Percentiles rank a stretch among this genome's conserved stretches.
Conservation (phyloP, 2,329 filamentous ascomycete species). For the Teratosphaeria epicoccoides region DNA sequence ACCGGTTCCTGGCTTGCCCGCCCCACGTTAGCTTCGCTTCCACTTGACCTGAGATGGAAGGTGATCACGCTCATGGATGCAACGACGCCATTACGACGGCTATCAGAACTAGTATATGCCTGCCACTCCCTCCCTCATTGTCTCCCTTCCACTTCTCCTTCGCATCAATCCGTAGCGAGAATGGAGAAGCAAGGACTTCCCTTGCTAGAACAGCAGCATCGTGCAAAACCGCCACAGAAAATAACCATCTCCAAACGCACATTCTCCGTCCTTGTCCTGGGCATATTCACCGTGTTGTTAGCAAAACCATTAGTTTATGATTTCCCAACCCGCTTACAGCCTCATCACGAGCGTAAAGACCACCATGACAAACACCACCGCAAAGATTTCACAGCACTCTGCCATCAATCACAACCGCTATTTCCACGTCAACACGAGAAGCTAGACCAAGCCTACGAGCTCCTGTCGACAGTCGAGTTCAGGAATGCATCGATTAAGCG, state of each 20-base stretch:
- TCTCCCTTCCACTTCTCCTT: background rate
- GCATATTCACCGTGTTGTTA: constrained; percentile 8
- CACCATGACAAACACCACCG: constrained; percentile 1
- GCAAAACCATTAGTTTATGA: constrained; percentile 2
- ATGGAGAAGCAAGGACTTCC: constrained; percentile 19
- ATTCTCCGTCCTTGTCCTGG: constrained; percentile 8
- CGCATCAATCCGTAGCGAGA: constrained; percentile 3
- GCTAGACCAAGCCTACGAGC: constrained; percentile 22
- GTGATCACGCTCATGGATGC: background rate
- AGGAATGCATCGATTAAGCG: constrained; percentile 31
- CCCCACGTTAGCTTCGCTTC: background rate
- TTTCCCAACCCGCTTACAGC: background rate
- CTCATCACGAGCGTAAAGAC: constrained; percentile 1
- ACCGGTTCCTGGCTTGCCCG: background rate
- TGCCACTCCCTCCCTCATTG: background rate
- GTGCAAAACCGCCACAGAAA: constrained; percentile 8
- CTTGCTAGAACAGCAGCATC: constrained; percentile 10
- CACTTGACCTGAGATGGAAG: background rate
- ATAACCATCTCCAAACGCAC: constrained; percentile 6
- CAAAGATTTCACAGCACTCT: constrained; percentile 4
- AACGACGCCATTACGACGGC: background rate
- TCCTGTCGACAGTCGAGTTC: constrained; percentile 22
- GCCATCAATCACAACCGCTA: constrained; percentile 20
- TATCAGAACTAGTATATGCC: background rate
- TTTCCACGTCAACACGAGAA: constrained; percentile 16